Conservation (phyloP, 2,329 filamentous ascomycete genomes). For the Nemania sp. region DNA sequence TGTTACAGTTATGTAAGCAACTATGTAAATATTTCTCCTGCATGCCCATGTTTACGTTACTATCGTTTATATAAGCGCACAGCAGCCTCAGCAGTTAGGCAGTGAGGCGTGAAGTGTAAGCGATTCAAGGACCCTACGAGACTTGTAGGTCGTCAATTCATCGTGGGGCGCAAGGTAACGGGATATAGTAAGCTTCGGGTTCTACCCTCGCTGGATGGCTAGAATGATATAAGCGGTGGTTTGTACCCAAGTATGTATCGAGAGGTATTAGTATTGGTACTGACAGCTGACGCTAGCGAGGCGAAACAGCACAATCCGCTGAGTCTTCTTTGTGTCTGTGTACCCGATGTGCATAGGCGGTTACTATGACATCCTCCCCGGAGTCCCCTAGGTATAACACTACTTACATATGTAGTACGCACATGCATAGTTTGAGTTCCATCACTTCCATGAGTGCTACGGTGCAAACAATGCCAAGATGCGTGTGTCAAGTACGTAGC, state of each 20-base stretch:
- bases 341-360: too few relatives aligned
- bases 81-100: too few relatives aligned
- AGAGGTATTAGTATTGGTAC: too few relatives aligned
- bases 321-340: conserved; percentile 27
- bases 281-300: too few relatives aligned
- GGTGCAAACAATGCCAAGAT: conserved; percentile 19
- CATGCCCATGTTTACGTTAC: neutral
- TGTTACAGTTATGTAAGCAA: conserved; percentile 19
- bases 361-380: too few relatives aligned
- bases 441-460: conserved; percentile 8
- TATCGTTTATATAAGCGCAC: too few relatives aligned
- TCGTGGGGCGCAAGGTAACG: conserved; percentile 2
- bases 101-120: neutral
- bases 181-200: neutral
- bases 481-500: conserved; percentile 4
- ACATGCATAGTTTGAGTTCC: too few relatives aligned
- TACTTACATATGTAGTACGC: too few relatives aligned
- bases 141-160: conserved; percentile 1
- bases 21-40: conserved; percentile 1
- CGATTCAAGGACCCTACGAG: neutral
- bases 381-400: conserved; percentile 14
- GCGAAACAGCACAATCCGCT: conserved; percentile 37
- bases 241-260: too few relatives aligned
- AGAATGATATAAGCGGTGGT: neutral
- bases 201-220: neutral